Evolutionary conservation across 495 filamentous ascomycete genomes (phyloP), one percentile per base, ranked within the genome.

Genomic region (Penicillium soppii): DNA sequence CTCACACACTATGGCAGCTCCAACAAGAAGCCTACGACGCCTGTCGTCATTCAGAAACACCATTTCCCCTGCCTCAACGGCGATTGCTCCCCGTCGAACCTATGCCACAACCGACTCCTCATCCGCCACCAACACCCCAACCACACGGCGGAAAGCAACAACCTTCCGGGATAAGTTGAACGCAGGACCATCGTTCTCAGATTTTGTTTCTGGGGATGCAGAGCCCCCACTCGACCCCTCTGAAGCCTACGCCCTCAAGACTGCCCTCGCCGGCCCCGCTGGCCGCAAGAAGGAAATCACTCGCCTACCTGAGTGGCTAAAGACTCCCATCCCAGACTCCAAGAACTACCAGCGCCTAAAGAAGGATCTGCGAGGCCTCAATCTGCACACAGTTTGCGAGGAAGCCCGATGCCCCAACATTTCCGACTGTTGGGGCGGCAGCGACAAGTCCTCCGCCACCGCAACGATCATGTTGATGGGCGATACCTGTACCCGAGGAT

Each of bases 391-490:
- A 6, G 94, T 98, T 12, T 98, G 94, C 68, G 94, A 98, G 72
- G 95, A 98, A 73, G 94, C 94, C 13, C 82, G 91, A 25, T 98
- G 94, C 67, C 94, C 94, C 35, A 98, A 98, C 67, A 97, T 98
- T 43, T 90, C 86, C 54, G 91, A 96, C 67, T 98, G 94, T 77
- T 98, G 94, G 94, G 94, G 94, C 48, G 94, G 94, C 27, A 79
- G 73, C 58, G 82, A 87, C 68, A 96, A 96, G 73, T 81, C 84
- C 41, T 85, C 90, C 19, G 95, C 95, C 1, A 98, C 94, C 21
- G 94, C 95, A 0, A 98, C 94, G 7, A 97, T 98, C 73, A 97
- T 98, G 95, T 77, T 97, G 6, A 97, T 97, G 92, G 94, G 94
- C 54, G 94, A 98, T 63, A 97, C 94, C 6, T 98, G 94, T 72